Percentiles rank a stretch among this genome's conserved stretches.
These are phyloP conservation scores for Gossypium anomalum DNA, from an alignment of 345 rosid genomes.

Conservation along the genomic window DNA sequence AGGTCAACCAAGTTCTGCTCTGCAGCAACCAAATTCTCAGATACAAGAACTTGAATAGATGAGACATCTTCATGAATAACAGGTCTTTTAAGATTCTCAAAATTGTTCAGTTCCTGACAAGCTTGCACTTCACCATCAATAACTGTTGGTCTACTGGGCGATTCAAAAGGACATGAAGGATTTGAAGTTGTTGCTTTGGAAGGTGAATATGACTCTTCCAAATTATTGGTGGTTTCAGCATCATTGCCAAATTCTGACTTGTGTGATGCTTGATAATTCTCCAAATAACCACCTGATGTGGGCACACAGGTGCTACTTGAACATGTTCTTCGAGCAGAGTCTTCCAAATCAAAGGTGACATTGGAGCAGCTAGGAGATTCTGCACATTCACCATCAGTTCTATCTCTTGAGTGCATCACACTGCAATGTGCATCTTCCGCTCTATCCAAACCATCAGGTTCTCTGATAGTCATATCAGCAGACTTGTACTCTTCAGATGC, in stretches of 20 bases:
- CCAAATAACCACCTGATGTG: conserved; percentile 23
- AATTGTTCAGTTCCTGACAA: conserved; percentile 24
- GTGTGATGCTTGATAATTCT: conserved; percentile 24
- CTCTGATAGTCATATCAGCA: conserved; percentile 25
- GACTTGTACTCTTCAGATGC: conserved; percentile 26
- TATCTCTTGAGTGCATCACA: conserved; percentile 18
- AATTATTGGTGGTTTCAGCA: conserved; percentile 21
- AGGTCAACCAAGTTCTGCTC: conserved; percentile 18
- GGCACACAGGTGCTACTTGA: conserved; percentile 12
- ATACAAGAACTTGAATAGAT: conserved; percentile 17
- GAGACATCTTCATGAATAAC: conserved; percentile 21
- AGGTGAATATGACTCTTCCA: conserved; percentile 15
- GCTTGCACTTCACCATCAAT: conserved; percentile 35
- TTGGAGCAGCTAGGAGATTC: conserved; percentile 45
- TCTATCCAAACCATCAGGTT: conserved; percentile 30
- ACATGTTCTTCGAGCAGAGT: conserved; percentile 24
- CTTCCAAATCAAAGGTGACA: conserved; percentile 40
- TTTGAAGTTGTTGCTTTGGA: conserved; percentile 18
- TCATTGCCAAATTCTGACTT: conserved; percentile 23
- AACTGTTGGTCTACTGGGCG: conserved; percentile 24
- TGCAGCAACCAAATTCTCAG: conserved; percentile 12
- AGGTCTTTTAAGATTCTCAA: conserved; percentile 22
- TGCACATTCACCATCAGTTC: conserved; percentile 31
- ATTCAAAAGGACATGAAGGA: conserved; percentile 31
- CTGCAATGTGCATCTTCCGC: conserved; percentile 30